phyloP scores from a whole-genome alignment of 2,329 filamentous ascomycete species.

The Neophaeococcomyces mojaviensis region DNA sequence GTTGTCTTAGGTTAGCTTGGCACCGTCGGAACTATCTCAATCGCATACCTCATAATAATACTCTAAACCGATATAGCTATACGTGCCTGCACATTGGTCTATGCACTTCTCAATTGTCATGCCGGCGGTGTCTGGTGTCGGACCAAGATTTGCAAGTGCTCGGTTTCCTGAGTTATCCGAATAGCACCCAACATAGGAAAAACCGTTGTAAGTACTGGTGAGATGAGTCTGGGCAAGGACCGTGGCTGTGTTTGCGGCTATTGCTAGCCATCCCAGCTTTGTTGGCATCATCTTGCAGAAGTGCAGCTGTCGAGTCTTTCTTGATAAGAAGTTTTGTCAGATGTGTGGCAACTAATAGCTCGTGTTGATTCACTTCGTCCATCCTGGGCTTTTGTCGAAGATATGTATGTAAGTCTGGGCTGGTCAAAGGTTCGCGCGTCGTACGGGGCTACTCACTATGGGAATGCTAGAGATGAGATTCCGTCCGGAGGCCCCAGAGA shows the following conservation, averaged over 20 bases:
- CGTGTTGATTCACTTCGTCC: too few relatives aligned
- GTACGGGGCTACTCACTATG: too few relatives aligned
- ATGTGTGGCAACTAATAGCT: too few relatives aligned
- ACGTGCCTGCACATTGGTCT: slow-evolving; percentile 18
- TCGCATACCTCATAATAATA: slow-evolving; percentile 24
- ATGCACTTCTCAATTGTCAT: slow-evolving; percentile 26
- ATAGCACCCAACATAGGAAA: not conserved
- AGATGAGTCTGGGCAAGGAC: not conserved
- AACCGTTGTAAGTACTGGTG: not conserved
- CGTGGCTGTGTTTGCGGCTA: not conserved
- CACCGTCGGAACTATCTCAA: not conserved
- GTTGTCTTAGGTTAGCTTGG: not conserved
- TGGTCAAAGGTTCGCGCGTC: too few relatives aligned
- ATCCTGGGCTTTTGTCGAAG: too few relatives aligned
- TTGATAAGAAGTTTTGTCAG: too few relatives aligned
- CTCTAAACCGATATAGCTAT: slow-evolving; percentile 33
- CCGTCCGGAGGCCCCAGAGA: too few relatives aligned
- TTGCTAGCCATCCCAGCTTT: not conserved
- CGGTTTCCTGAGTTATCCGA: not conserved
- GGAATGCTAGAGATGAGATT: too few relatives aligned
- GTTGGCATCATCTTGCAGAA: not conserved
- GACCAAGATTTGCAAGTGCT: not conserved
- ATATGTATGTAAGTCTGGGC: too few relatives aligned
- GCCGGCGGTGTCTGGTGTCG: not conserved
- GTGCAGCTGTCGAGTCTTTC: too few relatives aligned